Evolutionary conservation across 2,329 filamentous ascomycete genomes (phyloP).

Genomic region (Penicillium sp.): DNA sequence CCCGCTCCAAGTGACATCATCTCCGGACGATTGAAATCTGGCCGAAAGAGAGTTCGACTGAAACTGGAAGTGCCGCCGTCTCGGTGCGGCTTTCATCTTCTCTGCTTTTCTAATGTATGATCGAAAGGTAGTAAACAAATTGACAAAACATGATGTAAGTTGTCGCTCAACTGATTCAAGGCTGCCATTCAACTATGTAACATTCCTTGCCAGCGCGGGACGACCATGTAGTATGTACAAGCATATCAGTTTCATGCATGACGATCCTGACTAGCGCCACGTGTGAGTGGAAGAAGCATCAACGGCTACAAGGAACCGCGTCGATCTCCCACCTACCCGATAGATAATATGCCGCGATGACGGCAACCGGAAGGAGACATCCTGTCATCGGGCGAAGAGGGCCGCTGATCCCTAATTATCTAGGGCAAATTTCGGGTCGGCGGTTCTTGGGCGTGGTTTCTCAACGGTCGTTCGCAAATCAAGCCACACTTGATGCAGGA

Average conservation of each 20-base stretch:
- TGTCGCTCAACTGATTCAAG: background rate
- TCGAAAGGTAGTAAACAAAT: background rate
- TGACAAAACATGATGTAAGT: background rate
- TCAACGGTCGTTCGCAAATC: slow-evolving; percentile 14
- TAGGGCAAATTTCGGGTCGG: slow-evolving; percentile 23
- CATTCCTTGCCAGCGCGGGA: background rate
- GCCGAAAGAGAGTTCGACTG: background rate
- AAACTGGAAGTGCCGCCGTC: no score
- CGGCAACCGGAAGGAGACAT: slow-evolving; percentile 10
- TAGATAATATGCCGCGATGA: slow-evolving; percentile 23
- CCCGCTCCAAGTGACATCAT: slow-evolving; percentile 12
- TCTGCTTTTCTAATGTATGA: background rate
- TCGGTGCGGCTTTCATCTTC: background rate
- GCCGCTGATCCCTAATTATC: slow-evolving; percentile 23
- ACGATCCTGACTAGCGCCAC: slow-evolving; percentile 43
- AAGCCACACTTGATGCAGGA: slow-evolving; percentile 15
- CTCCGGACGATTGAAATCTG: slow-evolving; percentile 9
- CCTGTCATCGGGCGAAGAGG: slow-evolving; percentile 13
- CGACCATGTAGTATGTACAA: slow-evolving; percentile 1
- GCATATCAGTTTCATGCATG: slow-evolving; percentile 31
- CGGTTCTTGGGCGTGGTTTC: slow-evolving; percentile 9
- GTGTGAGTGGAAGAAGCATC: slow-evolving; percentile 38
- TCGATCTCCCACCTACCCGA: slow-evolving; percentile 40
- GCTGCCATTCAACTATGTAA: background rate
- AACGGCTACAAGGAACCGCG: slow-evolving; percentile 41